Evolutionary conservation across 2,329 filamentous ascomycete genomes (phyloP), one percentile per base, ranked within the genome.

Genomic region (Fonsecaea multimorphosa): DNA sequence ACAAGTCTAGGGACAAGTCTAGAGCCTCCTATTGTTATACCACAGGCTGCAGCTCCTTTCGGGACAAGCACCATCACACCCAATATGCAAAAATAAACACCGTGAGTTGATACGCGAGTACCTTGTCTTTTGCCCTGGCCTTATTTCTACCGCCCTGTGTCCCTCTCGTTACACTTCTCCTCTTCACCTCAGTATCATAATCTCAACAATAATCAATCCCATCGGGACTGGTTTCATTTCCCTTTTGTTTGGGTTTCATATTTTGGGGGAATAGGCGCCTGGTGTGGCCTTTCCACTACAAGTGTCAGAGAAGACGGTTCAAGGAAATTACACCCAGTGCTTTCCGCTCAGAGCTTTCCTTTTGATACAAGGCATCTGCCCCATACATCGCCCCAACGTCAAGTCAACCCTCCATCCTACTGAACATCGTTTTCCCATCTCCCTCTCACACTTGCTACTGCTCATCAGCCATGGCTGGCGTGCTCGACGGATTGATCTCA

Each of bases 401-500:
- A 19, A n/a, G 1, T 55, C 29, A 11, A 40, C 27, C 46, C 19
- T 24, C 22, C 38, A 24, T 22, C 36, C 11, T 14, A 32, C 19
- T 24, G 44, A 24, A n/a, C n/a, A n/a, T n/a, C n/a, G n/a, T n/a
- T n/a, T n/a, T n/a, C n/a, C n/a, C n/a, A n/a, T n/a, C n/a, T n/a
- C 8, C 16, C n/a, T 12, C 54, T 46, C 44, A 24, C n/a, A 44
- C 54, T 54, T 19, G 16, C 51, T 24, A 9, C 11, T 7, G 34
- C 24, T 24, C 9, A n/a, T 62, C 57, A 49, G 62, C 49, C 61
- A 69, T 69, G 67, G 65, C 64, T 22, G 55, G 65, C 7, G 63
- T 69, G 34, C 58, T 67, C 34, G 67, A 69, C 24, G 65, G 67
- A 19, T 34, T 69, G 8, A 49, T 67, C 6, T 31, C 62, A 8